These are phyloP conservation scores for Sordariomycetes sp. DNA, from an alignment of 2,329 filamentous ascomycete genomes.

Conservation along the genomic window DNA sequence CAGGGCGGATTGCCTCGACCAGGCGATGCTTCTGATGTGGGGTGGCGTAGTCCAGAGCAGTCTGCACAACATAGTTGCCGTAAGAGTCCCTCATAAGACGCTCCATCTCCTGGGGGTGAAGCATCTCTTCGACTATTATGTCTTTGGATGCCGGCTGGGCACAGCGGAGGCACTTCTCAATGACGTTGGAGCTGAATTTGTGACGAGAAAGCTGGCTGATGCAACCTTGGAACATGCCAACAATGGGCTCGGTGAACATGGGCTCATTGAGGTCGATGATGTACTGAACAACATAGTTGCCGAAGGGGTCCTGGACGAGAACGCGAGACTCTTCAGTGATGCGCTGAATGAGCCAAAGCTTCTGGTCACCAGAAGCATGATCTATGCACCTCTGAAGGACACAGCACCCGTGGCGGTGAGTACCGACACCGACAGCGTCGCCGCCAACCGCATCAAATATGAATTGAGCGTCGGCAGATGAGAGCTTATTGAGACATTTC, in stretches of 20 bases:
- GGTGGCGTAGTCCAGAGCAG: conserved; percentile 79
- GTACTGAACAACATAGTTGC: conserved; percentile 98
- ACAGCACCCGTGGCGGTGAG: conserved; percentile 95
- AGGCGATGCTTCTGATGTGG: conserved; percentile 63
- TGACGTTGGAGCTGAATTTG: conserved; percentile 98
- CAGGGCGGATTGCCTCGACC: conserved; percentile 76
- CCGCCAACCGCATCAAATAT: conserved; percentile 91
- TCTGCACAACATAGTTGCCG: conserved; percentile 98
- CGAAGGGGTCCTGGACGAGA: conserved; percentile 92
- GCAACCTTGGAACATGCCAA: conserved; percentile 66
- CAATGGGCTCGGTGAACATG: conserved; percentile 81
- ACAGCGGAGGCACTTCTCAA: conserved; percentile 91
- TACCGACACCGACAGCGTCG: conserved; percentile 84
- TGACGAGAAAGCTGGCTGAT: conserved; percentile 74
- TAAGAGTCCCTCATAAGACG: conserved; percentile 84
- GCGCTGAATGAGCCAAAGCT: conserved; percentile 72
- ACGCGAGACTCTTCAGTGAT: conserved; percentile 85
- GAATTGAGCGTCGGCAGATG: conserved; percentile 77
- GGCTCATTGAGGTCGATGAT: conserved; percentile 90
- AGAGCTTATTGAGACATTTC: conserved; percentile 95
- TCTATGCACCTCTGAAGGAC: conserved; percentile 98
- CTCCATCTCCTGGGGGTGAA: conserved; percentile 67
- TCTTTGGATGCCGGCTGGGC: conserved; percentile 66
- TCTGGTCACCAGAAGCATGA: conserved; percentile 85
- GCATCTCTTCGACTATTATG: conserved; percentile 77